Conservation (phyloP, 2,329 filamentous ascomycete genomes). For the Trichoderma polysporum region DNA sequence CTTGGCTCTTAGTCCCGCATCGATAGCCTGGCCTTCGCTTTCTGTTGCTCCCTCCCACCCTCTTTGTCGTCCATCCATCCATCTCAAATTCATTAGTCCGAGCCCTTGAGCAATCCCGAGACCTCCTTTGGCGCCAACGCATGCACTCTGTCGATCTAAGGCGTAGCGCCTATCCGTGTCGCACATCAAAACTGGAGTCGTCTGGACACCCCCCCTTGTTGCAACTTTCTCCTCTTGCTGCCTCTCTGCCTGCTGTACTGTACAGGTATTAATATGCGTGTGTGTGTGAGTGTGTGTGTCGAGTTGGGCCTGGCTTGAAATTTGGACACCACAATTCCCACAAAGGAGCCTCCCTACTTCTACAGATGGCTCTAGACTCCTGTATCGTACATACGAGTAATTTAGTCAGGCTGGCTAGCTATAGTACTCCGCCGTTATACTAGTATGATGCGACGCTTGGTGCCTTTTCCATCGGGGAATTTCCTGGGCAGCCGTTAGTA, state of each 20-base stretch:
- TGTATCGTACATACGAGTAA: too few relatives aligned
- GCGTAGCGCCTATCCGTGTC: conserved; percentile 17
- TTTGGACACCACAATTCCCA: too few relatives aligned
- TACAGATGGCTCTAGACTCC: too few relatives aligned
- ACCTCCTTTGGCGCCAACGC: conserved; percentile 16
- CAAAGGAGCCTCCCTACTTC: too few relatives aligned
- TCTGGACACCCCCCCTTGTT: not conserved
- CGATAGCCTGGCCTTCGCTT: not conserved
- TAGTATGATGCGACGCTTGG: too few relatives aligned
- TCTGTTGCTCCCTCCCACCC: not conserved
- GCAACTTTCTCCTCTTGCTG: not conserved
- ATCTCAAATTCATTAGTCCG: conserved; percentile 5
- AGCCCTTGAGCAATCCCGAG: conserved; percentile 12
- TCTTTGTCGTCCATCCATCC: conserved; percentile 4
- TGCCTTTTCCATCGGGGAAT: too few relatives aligned
- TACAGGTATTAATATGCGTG: too few relatives aligned
- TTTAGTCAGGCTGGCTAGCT: too few relatives aligned
- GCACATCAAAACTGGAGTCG: conserved; percentile 19
- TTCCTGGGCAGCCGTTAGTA: not conserved
- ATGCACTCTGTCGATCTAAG: conserved; percentile 19
- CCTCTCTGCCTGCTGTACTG: not conserved
- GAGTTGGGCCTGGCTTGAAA: too few relatives aligned
- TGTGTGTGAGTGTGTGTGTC: too few relatives aligned
- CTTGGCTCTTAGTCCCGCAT: conserved; percentile 8
- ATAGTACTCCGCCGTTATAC: too few relatives aligned